Base-by-base conservation (phyloP, 192 early-diverging fungal genomes). In the Coemansia sp. region DNA sequence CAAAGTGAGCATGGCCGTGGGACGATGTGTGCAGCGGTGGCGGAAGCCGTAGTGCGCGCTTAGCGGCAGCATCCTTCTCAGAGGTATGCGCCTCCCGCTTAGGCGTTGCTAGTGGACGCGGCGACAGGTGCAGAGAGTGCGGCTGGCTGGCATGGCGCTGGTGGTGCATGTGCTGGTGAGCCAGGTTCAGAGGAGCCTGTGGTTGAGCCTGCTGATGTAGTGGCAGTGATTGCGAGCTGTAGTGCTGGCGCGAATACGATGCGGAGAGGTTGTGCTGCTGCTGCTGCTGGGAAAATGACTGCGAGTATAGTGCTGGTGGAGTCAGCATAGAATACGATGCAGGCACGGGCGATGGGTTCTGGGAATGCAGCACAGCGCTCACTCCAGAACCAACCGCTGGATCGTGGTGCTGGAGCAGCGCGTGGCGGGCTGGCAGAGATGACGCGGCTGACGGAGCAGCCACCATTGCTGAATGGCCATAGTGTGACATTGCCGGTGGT, bases 101-200 rank as follows among this genome's bases (percentile, higher is more conserved):
- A 20, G 55, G 23, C 50, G 32, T 36, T 62, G 64, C 52, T 46
- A 50, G 3, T 33, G 10, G 63, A n/a, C 8, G 58, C 11, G 25
- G 46, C 19, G 61, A 55, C 20, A 40, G 55, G 23, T 70, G 61
- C 41, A 25, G 20, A 7, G 56, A 4, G 25, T 79, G 77, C 11
- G 69, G 72, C 43, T 80, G 77, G 63, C 72, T 75, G 19, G 65
- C 66, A 58, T 74, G 76, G 29, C 76, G 67, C 35, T 79, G 76
- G 17, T 70, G 71, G 50, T 73, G 70, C 41, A 63, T 42, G 48
- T 71, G 66, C 35, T 71, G 69, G 25, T 71, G 57, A 13, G 49
- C 49, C 9, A 50, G 35, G 36, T 63, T 61, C 15, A 57, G 69
- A 15, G 61, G 62, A 5, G 65, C 41, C 41, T 40, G 56, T 9